phyloP scores from a whole-genome alignment of 768 basidiomycete species.

The Trichaptum fuscoviolaceum region DNA sequence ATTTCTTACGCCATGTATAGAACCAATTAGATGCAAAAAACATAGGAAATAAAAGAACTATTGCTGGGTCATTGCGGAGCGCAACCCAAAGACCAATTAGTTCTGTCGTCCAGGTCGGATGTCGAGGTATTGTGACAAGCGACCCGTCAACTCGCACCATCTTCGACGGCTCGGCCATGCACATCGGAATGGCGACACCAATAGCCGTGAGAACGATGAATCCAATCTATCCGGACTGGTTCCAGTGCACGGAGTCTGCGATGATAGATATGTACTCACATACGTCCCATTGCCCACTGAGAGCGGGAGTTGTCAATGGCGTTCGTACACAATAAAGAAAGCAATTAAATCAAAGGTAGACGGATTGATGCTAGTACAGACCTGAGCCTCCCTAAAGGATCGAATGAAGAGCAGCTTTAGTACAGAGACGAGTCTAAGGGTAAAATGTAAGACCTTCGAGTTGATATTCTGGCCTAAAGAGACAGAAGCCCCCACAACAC shows the following conservation, averaged over 20 bases:
- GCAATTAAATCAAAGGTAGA: too few species aligned
- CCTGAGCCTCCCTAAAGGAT: background rate
- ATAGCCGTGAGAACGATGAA: conserved; percentile 70
- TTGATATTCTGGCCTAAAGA: conserved; percentile 68
- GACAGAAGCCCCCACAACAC: conserved; percentile 73
- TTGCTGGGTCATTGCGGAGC: conserved; percentile 62
- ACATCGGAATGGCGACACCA: conserved; percentile 60
- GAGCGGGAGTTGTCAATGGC: background rate
- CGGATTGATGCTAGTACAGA: background rate
- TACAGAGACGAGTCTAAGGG: background rate
- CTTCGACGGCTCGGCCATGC: conserved; percentile 67
- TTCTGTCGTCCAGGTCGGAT: conserved; percentile 80
- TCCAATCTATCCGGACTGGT: conserved; percentile 44
- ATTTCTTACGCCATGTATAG: conserved; percentile 73
- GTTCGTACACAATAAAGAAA: too few species aligned
- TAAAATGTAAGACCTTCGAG: conserved; percentile 41
- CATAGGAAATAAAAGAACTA: conserved; percentile 78
- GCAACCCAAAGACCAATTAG: conserved; percentile 64
- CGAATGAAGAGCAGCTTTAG: too few species aligned
- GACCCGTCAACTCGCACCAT: conserved; percentile 76
- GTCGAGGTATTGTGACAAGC: conserved; percentile 52
- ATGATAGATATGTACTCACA: conserved; percentile 34
- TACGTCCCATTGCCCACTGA: conserved; percentile 71
- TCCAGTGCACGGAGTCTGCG: background rate
- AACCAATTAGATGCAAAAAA: conserved; percentile 84